A percentile compares a stretch with the other conserved stretches of the same genome.
Conservation (phyloP, 305 asterid species). For the Fraxinus ornus region DNA sequence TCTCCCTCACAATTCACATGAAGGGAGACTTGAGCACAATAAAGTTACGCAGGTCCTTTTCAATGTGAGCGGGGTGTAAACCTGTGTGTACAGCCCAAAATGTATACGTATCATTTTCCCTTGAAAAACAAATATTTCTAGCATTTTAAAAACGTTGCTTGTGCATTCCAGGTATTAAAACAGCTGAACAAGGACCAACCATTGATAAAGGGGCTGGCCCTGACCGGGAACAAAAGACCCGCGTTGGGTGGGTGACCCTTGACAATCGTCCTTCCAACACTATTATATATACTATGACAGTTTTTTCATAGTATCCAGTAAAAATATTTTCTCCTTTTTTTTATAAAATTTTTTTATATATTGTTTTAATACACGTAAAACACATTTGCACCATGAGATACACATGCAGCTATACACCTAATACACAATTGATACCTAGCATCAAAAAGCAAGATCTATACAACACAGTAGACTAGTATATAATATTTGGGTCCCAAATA, state of each 20-base stretch:
- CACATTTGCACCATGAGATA: neutral
- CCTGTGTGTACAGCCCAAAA: too few relatives aligned
- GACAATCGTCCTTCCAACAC: neutral
- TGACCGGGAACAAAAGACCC: neutral
- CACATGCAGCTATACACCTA: neutral
- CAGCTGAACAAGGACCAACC: neutral
- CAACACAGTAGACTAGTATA: neutral
- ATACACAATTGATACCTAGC: neutral
- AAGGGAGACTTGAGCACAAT: too few relatives aligned
- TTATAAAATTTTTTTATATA: too few relatives aligned
- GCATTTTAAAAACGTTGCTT: too few relatives aligned
- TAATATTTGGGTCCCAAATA: neutral
- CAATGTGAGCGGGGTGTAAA: too few relatives aligned
- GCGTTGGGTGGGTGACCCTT: neutral
- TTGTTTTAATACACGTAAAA: neutral
- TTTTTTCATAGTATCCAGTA: neutral
- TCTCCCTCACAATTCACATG: too few relatives aligned
- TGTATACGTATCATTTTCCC: too few relatives aligned
- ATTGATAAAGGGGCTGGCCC: neutral
- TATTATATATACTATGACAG: neutral
- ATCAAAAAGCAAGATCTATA: neutral
- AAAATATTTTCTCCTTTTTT: neutral
- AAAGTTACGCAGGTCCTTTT: too few relatives aligned
- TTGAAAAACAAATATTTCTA: too few relatives aligned
- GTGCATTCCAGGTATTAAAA: neutral